Conservation (phyloP, 805 yeast genomes). For the Candida sphagnicola region DNA sequence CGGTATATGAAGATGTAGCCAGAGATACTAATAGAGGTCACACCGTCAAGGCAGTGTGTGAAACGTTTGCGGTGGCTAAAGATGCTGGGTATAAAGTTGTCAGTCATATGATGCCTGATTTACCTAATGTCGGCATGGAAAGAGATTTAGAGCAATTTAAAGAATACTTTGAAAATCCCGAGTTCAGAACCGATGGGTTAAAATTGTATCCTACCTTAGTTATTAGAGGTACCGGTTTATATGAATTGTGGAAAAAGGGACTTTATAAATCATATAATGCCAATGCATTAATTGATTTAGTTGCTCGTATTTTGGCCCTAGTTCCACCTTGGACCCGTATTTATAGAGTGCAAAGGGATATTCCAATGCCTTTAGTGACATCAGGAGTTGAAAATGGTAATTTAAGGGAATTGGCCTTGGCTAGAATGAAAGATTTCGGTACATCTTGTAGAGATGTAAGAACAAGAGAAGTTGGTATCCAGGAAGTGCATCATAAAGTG, state of each 20-base stretch:
- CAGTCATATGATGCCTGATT: conserved; percentile 99
- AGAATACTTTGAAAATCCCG: conserved; percentile 96
- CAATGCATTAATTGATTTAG: conserved; percentile 87
- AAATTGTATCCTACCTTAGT: conserved; percentile 95
- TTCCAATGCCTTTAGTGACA: conserved; percentile 97
- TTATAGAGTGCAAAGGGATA: conserved; percentile 97
- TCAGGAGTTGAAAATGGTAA: conserved; percentile 98
- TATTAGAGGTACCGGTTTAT: conserved; percentile 94
- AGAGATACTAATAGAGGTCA: conserved; percentile 98
- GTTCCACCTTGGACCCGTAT: conserved; percentile 99
- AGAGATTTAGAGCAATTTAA: conserved; percentile 93
- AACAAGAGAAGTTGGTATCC: conserved; percentile 97
- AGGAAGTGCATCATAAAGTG: conserved; percentile 95
- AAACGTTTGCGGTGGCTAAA: conserved; percentile 92
- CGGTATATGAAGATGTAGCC: conserved; percentile 97
- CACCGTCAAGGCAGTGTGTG: conserved; percentile 93
- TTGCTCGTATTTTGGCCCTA: conserved; percentile 90
- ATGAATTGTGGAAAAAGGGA: conserved; percentile 97
- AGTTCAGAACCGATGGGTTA: conserved; percentile 93
- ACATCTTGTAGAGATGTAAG: conserved; percentile 94
- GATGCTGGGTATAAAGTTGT: conserved; percentile 98
- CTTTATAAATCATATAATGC: conserved; percentile 92
- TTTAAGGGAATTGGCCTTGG: conserved; percentile 88
- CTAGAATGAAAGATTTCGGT: conserved; percentile 98
- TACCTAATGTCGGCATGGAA: conserved; percentile 98